phyloP scores from a whole-genome alignment of 441 rosid species.

The Pelargonium exstipulatum region DNA sequence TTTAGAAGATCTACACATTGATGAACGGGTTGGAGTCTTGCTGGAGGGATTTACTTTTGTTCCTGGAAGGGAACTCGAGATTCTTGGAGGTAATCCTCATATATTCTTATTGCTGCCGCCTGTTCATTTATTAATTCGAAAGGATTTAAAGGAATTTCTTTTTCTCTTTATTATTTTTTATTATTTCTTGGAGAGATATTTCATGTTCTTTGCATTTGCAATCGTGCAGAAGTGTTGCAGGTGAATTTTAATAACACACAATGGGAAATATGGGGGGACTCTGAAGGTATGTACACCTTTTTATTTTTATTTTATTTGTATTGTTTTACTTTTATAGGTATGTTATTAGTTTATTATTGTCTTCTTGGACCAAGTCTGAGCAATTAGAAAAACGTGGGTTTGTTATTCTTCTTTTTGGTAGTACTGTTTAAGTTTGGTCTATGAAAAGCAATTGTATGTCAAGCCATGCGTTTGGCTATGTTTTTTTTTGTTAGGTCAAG shows the following conservation, averaged over 20 bases:
- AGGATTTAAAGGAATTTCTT: constrained; percentile 10
- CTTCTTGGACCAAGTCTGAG: neutral
- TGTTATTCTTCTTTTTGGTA: neutral
- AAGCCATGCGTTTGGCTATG: too few species aligned
- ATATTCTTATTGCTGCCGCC: constrained; percentile 3
- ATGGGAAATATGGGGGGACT: constrained; percentile 42
- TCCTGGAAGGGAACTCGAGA: constrained; percentile 84
- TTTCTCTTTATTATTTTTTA: constrained; percentile 11
- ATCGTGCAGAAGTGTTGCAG: constrained; percentile 66
- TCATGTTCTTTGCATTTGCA: constrained; percentile 1
- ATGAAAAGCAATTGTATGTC: neutral
- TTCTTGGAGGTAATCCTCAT: constrained; percentile 56
- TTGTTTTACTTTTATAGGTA: constrained; percentile 16
- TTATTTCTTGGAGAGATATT: constrained; percentile 4
- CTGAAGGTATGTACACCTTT: constrained; percentile 50
- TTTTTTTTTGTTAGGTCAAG: too few species aligned
- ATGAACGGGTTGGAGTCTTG: constrained; percentile 63
- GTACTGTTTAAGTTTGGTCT: neutral
- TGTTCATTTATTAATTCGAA: constrained; percentile 9
- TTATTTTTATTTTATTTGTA: constrained; percentile 2
- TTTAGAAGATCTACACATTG: constrained; percentile 58
- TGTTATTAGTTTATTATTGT: constrained; percentile 2
- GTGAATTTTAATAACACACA: constrained; percentile 48
- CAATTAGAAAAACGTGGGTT: neutral
- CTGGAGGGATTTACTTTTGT: constrained; percentile 58